Conservation (phyloP, 1,139 yeast genomes). For the Meyerozyma guilliermondii region DNA sequence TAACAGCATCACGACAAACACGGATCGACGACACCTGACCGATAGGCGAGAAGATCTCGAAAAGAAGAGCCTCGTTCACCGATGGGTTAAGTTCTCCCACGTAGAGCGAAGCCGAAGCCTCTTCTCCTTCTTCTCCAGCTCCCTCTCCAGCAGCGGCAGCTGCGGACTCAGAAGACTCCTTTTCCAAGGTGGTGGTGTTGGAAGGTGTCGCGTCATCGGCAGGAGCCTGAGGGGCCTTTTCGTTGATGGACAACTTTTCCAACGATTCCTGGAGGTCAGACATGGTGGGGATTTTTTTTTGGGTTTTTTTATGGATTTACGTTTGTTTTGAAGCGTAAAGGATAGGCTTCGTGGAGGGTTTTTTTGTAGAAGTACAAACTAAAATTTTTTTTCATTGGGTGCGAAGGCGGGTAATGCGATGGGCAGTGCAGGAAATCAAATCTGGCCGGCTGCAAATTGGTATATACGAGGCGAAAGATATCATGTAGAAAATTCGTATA, state of each 20-base stretch:
- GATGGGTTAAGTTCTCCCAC: slow-evolving; percentile 95
- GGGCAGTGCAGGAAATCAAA: not conserved
- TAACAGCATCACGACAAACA: slow-evolving; percentile 97
- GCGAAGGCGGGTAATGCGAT: slow-evolving; percentile 1
- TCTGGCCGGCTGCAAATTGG: not conserved
- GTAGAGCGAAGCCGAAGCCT: slow-evolving; percentile 80
- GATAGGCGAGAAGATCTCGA: slow-evolving; percentile 89
- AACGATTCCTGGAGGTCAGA: slow-evolving; percentile 42
- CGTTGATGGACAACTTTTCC: slow-evolving; percentile 47
- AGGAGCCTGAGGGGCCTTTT: slow-evolving; percentile 22
- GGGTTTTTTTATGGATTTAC: not conserved
- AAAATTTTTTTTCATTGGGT: not conserved
- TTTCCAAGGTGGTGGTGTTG: slow-evolving; percentile 8
- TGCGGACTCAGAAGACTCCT: slow-evolving; percentile 13
- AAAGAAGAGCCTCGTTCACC: slow-evolving; percentile 91
- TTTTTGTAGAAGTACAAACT: slow-evolving; percentile 1
- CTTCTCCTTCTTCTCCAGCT: slow-evolving; percentile 35
- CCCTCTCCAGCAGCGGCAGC: slow-evolving; percentile 24
- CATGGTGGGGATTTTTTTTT: not conserved
- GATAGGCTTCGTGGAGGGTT: not conserved
- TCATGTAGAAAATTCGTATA: too few relatives aligned
- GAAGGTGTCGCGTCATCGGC: slow-evolving; percentile 21
- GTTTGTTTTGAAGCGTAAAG: not conserved
- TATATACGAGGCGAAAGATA: not conserved
- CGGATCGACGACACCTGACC: slow-evolving; percentile 97